Conservation (phyloP, 495 filamentous ascomycete genomes). For the Xylaria acuta region DNA sequence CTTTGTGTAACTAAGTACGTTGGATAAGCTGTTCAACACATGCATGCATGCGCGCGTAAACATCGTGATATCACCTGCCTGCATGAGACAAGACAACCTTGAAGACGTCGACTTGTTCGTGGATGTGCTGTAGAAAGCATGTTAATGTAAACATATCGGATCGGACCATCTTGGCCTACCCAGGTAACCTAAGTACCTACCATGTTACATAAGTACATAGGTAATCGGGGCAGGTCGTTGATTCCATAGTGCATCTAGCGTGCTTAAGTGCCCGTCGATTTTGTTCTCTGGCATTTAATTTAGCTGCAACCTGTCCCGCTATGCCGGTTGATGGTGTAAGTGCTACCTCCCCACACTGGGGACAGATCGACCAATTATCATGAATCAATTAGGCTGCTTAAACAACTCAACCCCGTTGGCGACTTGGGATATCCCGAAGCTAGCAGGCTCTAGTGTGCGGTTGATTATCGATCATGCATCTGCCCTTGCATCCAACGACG, state of each 20-base stretch:
- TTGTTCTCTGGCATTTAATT: constrained; percentile 1
- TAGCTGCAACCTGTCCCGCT: background rate
- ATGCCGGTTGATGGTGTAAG: background rate
- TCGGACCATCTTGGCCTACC: background rate
- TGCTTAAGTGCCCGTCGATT: background rate
- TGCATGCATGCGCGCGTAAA: background rate
- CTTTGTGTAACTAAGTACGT: background rate
- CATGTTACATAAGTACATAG: too few relatives aligned
- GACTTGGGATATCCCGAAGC: background rate
- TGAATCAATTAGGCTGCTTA: constrained; percentile 1
- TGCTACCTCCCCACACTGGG: background rate
- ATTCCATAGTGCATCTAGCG: background rate
- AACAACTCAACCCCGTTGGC: background rate
- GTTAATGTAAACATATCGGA: too few relatives aligned
- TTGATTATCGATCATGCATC: constrained; percentile 7
- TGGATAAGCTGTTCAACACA: background rate
- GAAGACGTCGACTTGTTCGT: background rate
- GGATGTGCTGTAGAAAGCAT: background rate
- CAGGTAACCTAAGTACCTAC: too few relatives aligned
- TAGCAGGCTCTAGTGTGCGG: background rate
- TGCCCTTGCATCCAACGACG: constrained; percentile 11
- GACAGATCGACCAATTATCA: background rate
- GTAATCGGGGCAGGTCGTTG: background rate
- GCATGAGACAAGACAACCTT: constrained; percentile 20
- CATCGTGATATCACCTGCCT: constrained; percentile 4